Conservation (phyloP, 2,329 filamentous ascomycete genomes). For the Alternaria solani region DNA sequence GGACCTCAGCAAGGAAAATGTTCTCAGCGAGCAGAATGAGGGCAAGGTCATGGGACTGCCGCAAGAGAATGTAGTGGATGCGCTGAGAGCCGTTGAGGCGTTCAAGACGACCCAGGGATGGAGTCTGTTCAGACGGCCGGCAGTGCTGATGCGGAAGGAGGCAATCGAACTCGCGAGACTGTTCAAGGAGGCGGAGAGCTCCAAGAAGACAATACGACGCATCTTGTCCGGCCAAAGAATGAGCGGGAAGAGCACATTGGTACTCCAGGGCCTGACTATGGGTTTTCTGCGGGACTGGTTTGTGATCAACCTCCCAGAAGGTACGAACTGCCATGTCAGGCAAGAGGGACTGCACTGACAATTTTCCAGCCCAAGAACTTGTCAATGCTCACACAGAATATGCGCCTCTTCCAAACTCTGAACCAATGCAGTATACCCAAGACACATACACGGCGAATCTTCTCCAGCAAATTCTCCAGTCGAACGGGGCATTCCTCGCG, state of each 20-base stretch:
- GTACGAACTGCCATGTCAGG: conserved; percentile 59
- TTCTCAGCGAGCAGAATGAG: conserved; percentile 53
- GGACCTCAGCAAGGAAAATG: conserved; percentile 66
- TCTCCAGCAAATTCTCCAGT: conserved; percentile 74
- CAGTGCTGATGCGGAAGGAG: conserved; percentile 79
- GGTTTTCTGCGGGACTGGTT: conserved; percentile 86
- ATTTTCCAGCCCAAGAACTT: conserved; percentile 75
- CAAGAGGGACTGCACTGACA: conserved; percentile 21
- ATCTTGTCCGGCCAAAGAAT: conserved; percentile 77
- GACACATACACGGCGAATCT: conserved; percentile 78
- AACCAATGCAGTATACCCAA: conserved; percentile 73
- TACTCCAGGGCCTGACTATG: conserved; percentile 84
- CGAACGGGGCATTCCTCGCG: conserved; percentile 73
- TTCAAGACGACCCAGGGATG: conserved; percentile 93
- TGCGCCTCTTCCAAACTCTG: conserved; percentile 67
- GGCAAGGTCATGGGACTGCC: conserved; percentile 76
- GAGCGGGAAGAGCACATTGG: conserved; percentile 85
- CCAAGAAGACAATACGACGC: conserved; percentile 66
- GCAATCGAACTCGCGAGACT: conserved; percentile 72
- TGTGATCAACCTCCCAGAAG: conserved; percentile 88
- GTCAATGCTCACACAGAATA: conserved; percentile 84
- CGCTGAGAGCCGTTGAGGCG: conserved; percentile 81
- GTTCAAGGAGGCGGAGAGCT: conserved; percentile 61
- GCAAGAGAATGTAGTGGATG: conserved; percentile 74
- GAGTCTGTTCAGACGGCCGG: conserved; percentile 83